These are phyloP conservation scores for Dendrothele bispora DNA, from an alignment of 768 basidiomycete species.

Conservation along the genomic window DNA sequence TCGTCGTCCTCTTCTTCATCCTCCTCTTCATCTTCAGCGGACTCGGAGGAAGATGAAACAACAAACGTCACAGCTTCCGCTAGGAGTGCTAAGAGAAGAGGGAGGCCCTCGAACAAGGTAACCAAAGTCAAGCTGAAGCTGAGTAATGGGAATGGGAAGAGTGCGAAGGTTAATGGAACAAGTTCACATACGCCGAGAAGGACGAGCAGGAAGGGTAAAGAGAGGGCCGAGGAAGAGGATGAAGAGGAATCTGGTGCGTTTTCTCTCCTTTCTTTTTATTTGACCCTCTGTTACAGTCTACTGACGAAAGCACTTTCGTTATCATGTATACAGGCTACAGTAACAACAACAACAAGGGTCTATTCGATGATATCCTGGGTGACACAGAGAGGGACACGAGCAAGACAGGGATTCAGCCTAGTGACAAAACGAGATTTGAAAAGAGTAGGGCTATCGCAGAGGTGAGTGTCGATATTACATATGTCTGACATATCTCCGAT, in stretches of 20 bases:
- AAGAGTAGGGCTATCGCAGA: constrained; percentile 71
- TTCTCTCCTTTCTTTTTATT: no score
- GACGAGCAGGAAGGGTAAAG: constrained; percentile 59
- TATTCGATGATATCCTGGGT: constrained; percentile 84
- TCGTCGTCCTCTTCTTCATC: no score
- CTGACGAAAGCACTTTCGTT: no score
- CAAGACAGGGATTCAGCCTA: constrained; percentile 59
- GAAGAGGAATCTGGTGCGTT: constrained; percentile 60
- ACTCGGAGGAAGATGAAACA: no score
- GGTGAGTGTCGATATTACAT: constrained; percentile 39
- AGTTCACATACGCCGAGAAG: constrained; percentile 41
- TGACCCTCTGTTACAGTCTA: no score
- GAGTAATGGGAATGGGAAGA: constrained; percentile 25
- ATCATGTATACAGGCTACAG: no score
- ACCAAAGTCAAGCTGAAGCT: not conserved
- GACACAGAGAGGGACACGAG: constrained; percentile 69
- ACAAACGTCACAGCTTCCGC: no score
- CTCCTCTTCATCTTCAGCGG: no score
- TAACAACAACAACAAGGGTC: no score
- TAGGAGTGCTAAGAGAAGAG: not conserved
- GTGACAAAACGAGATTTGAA: constrained; percentile 75
- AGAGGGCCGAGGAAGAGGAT: constrained; percentile 66
- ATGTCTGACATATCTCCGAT: constrained; percentile 10
- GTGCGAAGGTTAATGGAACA: constrained; percentile 14
- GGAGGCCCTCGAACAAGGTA: constrained; percentile 18